Base-by-base conservation (phyloP, 164 flowering plant genomes). In the Liriodendron chinense region DNA sequence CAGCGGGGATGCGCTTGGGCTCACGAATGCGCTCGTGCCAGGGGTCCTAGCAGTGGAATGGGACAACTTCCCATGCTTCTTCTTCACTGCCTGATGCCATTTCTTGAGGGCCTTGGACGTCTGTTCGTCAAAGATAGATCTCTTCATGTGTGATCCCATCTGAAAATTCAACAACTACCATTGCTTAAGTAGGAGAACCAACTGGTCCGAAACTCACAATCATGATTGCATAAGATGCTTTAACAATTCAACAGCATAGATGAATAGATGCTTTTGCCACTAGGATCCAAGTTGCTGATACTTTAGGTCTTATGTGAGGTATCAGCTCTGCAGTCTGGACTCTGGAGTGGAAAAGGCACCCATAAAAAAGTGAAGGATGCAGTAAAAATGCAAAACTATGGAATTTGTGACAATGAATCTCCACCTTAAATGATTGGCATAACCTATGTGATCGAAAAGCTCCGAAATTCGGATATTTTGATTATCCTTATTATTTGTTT, bases 121-220 rank as follows among this genome's bases (percentile, higher is more conserved):
- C 78, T 93, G 90, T 23, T 93, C 97, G 21, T 96, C 99, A 63
- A 95, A 96, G 9, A 92, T 83, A 4, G 97, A 87, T 71, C 76
- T 82, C 88, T 93, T 96, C 99, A 93, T 93, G 59, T 84, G 87
- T 50, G 97, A 92, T 64, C 99, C 99, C 99, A 95, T 93, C 97
- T 95, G 84, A 53, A 73, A 72, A 72, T 73, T 65, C 34, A 14
- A 28, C 26, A 67, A 67, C 47, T 3, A 28, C 7, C 69, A 26
- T 26, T 67, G 0, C 18, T 12, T 6, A 28, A 67, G 20, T 28
- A 24, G 47, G 28, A 28, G 47, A 9, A 28, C 4, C 12, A 14
- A n/a, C 26, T 2, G 10, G 16, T 23, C 67, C 12, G 13, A 23
- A n/a, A 8, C 67, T 24, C 13, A 2, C 61, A 16, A 43, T 64